phyloP scores from a whole-genome alignment of 345 rosid genomes.

The Hirschfeldia incana region DNA sequence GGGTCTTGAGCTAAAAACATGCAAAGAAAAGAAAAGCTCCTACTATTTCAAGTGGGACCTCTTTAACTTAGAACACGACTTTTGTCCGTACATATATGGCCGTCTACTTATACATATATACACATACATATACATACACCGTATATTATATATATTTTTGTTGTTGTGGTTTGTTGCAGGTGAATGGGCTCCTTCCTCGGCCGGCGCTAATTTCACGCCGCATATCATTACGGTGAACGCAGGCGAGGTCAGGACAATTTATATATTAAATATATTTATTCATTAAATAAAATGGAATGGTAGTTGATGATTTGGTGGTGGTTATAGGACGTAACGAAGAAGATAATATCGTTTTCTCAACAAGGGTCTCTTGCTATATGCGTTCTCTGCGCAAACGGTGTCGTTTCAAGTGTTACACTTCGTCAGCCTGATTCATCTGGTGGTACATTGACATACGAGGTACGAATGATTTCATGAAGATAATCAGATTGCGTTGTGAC shows the following conservation, averaged over 20 bases:
- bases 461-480: constrained; percentile 11
- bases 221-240: constrained; percentile 87
- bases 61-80: neutral
- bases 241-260: constrained; percentile 64
- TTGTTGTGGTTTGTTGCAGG: constrained; percentile 47
- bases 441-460: constrained; percentile 98
- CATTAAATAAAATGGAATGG: neutral
- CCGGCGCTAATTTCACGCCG: constrained; percentile 84
- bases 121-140: neutral
- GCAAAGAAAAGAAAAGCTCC: constrained; percentile 19
- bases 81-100: constrained; percentile 20
- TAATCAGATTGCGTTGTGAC: neutral
- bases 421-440: constrained; percentile 97
- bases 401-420: constrained; percentile 88
- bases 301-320: constrained; percentile 22
- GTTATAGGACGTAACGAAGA: constrained; percentile 82
- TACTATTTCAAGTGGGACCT: constrained; percentile 32
- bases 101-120: neutral
- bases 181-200: constrained; percentile 86
- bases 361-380: constrained; percentile 88
- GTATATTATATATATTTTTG: constrained; percentile 1
- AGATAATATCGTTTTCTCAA: constrained; percentile 93
- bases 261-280: neutral
- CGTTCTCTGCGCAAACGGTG: constrained; percentile 87
- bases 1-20: constrained; percentile 23